These are phyloP conservation scores for Amphicarpaea edgeworthii DNA, from an alignment of 306 rosid species.

Conservation along the genomic window DNA sequence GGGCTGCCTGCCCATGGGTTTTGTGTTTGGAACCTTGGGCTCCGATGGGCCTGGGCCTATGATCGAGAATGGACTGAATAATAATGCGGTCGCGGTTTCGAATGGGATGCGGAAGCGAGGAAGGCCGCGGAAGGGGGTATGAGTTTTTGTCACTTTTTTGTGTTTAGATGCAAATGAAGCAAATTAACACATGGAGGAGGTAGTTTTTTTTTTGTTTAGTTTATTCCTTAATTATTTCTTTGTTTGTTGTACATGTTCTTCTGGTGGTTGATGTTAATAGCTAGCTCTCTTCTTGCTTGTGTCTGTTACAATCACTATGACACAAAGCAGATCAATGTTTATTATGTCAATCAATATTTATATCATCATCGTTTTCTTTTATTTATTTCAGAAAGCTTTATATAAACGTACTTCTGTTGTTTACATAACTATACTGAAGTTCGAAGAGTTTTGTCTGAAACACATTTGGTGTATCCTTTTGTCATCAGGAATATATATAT, in stretches of 20 bases:
- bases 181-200: neutral
- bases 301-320: neutral
- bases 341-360: neutral
- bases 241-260: neutral
- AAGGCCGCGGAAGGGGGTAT: slow-evolving; percentile 60
- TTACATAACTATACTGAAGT: neutral
- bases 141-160: neutral
- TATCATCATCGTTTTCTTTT: neutral
- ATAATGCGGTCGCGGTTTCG: slow-evolving; percentile 25
- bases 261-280: neutral
- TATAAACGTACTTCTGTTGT: neutral
- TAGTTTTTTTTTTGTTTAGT: neutral
- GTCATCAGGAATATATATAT: too few relatives aligned
- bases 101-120: slow-evolving; percentile 67
- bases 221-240: neutral
- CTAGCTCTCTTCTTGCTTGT: neutral
- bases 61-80: slow-evolving; percentile 21
- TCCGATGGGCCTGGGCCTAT: slow-evolving; percentile 19
- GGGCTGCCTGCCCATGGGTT: slow-evolving; percentile 88
- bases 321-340: neutral
- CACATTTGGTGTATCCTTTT: neutral
- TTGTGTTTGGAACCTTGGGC: slow-evolving; percentile 37
- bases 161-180: neutral
- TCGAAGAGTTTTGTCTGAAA: neutral
- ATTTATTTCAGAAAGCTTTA: neutral